Base-by-base conservation (phyloP, 805 yeast genomes). In the Zygotorulaspora sp. region DNA sequence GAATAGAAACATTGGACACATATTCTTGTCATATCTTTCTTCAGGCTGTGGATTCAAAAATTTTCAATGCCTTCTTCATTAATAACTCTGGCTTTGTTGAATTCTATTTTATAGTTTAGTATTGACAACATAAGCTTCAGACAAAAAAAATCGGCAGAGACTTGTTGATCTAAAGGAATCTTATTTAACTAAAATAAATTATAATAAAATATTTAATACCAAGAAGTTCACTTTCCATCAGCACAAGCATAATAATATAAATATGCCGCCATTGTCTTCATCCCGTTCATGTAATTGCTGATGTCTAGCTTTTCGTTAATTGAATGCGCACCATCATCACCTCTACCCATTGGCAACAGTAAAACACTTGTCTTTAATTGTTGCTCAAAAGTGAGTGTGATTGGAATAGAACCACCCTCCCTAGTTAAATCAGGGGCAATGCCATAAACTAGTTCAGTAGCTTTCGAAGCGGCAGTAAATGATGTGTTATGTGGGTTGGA, bases 371-470 rank as follows among this genome's bases (percentile, higher is more conserved):
- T 84, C 53, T 84, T 80, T 57, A 92, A 74, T 60, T 78, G 80
- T 55, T 88, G 74, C 70, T 92, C 96, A 67, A 92, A 92, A 23
- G 96, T 83, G 50, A 92, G 67, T 15, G 99, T 90, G 62, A 92
- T 89, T 48, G 99, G 99, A 58, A 92, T 92, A 3, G 97, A 89
- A 25, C 99, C 99, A 57, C 99, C 99, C 70, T 92, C 99, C 71
- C 99, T 81, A 27, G 97, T 94, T 61, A 86, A 77, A 66, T 92
- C 98, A 23, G 98, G 98, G 47, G 86, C 94, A 32, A 90, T 78
- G 48, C 85, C 82, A 89, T 96, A 92, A 21, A 92, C 98, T 36
- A 80, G 80, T 63, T 88, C 81, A 30, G 98, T 92, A 41, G 98
- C 98, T 62, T 81, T 78, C 37, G 83, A 76, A 28, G 97, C 99